Evolutionary conservation across 345 rosid species (phyloP).

Genomic region (Acer yangbiense): DNA sequence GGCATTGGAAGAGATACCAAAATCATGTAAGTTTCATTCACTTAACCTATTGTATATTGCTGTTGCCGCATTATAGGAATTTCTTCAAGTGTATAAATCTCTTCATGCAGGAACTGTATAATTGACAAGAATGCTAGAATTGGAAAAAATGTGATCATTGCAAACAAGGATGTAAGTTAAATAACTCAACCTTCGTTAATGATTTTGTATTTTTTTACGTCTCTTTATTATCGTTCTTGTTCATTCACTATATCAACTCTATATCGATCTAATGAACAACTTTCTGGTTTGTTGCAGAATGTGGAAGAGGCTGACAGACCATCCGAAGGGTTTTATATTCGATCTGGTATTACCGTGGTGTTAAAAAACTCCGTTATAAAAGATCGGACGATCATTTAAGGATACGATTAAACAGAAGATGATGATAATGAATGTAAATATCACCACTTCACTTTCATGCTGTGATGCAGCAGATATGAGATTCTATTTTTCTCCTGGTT

Average conservation of each 20-base stretch:
- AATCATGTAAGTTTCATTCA: slow-evolving; percentile 47
- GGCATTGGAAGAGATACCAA: slow-evolving; percentile 73
- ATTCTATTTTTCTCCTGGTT: not conserved
- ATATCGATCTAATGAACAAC: not conserved
- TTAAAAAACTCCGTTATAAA: slow-evolving; percentile 55
- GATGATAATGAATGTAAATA: slow-evolving; percentile 2
- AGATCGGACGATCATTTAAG: slow-evolving; percentile 69
- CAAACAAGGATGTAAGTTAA: slow-evolving; percentile 71
- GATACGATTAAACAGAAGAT: not conserved
- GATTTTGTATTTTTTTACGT: not conserved
- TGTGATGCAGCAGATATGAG: not conserved
- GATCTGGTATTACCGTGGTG: slow-evolving; percentile 80
- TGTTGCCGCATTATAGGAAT: not conserved
- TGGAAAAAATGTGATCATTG: slow-evolving; percentile 70
- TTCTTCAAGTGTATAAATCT: not conserved
- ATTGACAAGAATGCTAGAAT: slow-evolving; percentile 83
- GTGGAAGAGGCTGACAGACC: slow-evolving; percentile 83
- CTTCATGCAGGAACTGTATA: slow-evolving; percentile 67
- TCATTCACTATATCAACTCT: not conserved
- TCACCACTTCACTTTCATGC: not conserved
- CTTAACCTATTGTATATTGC: not conserved
- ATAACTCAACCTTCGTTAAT: not conserved
- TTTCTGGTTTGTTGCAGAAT: slow-evolving; percentile 41
- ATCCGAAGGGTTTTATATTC: slow-evolving; percentile 76
- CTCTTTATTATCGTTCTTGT: not conserved